phyloP scores from a whole-genome alignment of 2,329 filamentous ascomycete species.

The Xylariaceae sp. region DNA sequence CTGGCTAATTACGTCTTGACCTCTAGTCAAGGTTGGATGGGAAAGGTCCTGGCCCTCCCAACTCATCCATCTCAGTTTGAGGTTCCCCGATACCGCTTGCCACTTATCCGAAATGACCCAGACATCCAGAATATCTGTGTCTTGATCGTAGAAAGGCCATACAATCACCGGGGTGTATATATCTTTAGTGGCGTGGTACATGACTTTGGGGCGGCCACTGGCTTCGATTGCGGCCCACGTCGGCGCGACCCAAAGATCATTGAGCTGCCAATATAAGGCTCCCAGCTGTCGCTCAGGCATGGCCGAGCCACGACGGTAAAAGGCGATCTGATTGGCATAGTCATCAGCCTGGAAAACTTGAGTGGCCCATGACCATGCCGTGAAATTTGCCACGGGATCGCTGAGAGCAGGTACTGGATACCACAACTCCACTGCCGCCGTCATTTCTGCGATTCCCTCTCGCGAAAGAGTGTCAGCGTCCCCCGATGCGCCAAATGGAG shows the following conservation, averaged over 20 bases:
- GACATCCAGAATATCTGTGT: conserved; percentile 45
- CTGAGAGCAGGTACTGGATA: conserved; percentile 53
- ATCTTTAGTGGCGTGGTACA: conserved; percentile 56
- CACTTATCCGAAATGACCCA: conserved; percentile 58
- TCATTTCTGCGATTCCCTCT: conserved; percentile 55
- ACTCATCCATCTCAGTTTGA: conserved; percentile 48
- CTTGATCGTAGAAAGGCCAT: conserved; percentile 51
- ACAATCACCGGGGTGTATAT: conserved; percentile 57
- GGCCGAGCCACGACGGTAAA: conserved; percentile 57
- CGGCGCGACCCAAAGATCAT: conserved; percentile 62
- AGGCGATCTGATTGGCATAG: conserved; percentile 57
- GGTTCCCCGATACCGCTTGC: conserved; percentile 42
- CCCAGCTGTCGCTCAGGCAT: conserved; percentile 55
- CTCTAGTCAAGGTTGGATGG: neutral
- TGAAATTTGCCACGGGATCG: conserved; percentile 54
- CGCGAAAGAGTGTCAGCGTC: conserved; percentile 43
- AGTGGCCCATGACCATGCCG: conserved; percentile 57
- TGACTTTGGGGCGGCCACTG: conserved; percentile 58
- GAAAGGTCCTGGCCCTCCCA: conserved; percentile 27
- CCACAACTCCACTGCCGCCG: conserved; percentile 49
- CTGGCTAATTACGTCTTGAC: neutral
- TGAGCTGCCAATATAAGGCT: conserved; percentile 61
- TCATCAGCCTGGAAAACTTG: conserved; percentile 63
- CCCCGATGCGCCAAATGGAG: conserved; percentile 45
- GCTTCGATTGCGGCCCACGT: conserved; percentile 63